Percentiles rank a stretch among this genome's conserved stretches.
Conservation (phyloP, 2,329 filamentous ascomycete genomes). For the Cordyceps fumosorosea region DNA sequence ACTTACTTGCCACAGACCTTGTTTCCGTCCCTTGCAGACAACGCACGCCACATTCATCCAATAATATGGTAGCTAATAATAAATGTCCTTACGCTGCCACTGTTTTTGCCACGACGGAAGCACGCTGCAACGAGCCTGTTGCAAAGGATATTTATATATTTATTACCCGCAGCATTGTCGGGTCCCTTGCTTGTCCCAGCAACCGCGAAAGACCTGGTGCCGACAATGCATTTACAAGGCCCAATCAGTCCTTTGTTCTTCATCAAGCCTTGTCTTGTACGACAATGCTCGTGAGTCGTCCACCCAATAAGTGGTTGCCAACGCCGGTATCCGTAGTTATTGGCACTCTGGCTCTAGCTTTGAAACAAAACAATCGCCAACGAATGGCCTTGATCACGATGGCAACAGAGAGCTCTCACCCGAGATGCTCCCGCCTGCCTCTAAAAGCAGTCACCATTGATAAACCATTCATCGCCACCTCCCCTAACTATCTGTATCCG, state of each 20-base stretch:
- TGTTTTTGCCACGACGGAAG: neutral
- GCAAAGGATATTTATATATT: neutral
- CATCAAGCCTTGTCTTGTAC: neutral
- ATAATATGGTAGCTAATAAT: neutral
- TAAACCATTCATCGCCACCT: no score
- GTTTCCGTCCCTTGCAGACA: neutral
- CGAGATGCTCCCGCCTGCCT: no score
- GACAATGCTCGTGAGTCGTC: neutral
- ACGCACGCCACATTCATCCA: neutral
- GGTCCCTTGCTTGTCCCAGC: neutral
- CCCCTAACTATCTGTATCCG: no score
- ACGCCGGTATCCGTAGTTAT: neutral
- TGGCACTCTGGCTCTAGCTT: neutral
- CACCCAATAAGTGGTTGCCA: neutral
- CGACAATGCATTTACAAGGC: neutral
- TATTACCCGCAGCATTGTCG: neutral
- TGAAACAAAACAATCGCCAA: constrained; percentile 7
- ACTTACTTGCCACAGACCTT: neutral
- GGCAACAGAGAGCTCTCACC: no score
- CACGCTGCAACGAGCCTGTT: no score
- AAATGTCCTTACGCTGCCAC: neutral
- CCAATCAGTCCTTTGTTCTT: neutral
- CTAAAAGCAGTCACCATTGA: no score
- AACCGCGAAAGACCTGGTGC: neutral
- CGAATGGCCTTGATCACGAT: neutral